Evolutionary conservation across 208 protist species (phyloP), one percentile per base, ranked within the genome.

Genomic region (Trypanosoma theileri): DNA sequence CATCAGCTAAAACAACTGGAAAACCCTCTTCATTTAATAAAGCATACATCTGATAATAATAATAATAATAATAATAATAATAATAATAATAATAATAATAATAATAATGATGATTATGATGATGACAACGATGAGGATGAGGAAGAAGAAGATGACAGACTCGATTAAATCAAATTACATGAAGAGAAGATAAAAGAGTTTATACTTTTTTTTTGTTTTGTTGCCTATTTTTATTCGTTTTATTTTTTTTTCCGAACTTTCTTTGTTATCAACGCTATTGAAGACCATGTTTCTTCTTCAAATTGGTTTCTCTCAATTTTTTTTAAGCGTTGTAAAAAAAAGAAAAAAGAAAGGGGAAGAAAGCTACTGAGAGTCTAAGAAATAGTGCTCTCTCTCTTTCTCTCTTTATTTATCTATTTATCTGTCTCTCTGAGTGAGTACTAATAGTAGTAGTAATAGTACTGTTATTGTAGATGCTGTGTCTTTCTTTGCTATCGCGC

Each of bases 401-500:
- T 56, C 14, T 24, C 9, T 19, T 24, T 52, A 42, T 52, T 65
- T 42, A 19, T 46, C 21, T 26, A 45, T 24, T 26, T 46, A 26
- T 48, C 28, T n/a, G 11, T 14, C 11, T 9, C 19, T 26, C 7
- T 40, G 13, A 14, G 11, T 9, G 13, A 12, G 40, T 63, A 12
- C 22, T 35, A 4, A 52, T 14, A 54, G 19, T 9, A 41, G 11
- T 22, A 58, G 22, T 21, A 19, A 19, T 14, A 53, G 40, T 53
- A 31, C 42, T 24, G 40, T 51, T 35, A 35, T 1, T 35, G 28
- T 35, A 35, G 24, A 85, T 85, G 80, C 42, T 73, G 61, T 41
- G 60, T 12, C 41, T 56, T 45, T 75, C 70, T 12, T 35, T 59
- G 4, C 22, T 51, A 9, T 9, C 73, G 31, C 66, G 50, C 16